phyloP scores from a whole-genome alignment of 1,139 yeast species.

The Kodamaea alishanica region DNA sequence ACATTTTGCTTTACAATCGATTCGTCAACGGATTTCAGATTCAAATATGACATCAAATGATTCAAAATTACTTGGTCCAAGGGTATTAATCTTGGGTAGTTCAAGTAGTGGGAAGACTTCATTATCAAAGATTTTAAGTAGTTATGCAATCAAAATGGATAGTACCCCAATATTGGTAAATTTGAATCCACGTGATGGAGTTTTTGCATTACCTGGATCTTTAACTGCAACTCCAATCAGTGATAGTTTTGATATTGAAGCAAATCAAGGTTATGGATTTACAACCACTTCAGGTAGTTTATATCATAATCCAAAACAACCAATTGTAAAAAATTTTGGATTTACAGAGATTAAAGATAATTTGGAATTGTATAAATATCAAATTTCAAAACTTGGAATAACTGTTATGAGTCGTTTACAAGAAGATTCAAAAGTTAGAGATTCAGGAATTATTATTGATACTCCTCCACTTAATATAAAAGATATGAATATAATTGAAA shows the following conservation, averaged over 20 bases:
- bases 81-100: conserved; percentile 72
- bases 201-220: conserved; percentile 80
- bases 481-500: conserved; percentile 53
- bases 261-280: conserved; percentile 72
- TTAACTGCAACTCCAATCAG: conserved; percentile 81
- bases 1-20: conserved; percentile 71
- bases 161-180: conserved; percentile 70
- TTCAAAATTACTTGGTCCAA: conserved; percentile 50
- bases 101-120: conserved; percentile 75
- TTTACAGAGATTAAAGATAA: conserved; percentile 59
- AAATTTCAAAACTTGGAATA: conserved; percentile 54
- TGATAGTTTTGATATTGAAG: conserved; percentile 75
- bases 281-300: conserved; percentile 87
- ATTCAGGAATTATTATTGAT: conserved; percentile 71
- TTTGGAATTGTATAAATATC: conserved; percentile 54
- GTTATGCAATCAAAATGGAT: conserved; percentile 75
- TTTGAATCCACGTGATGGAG: conserved; percentile 77
- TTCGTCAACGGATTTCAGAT: conserved; percentile 42
- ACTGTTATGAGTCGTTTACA: conserved; percentile 56
- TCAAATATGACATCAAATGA: conserved; percentile 18
- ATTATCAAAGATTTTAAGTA: conserved; percentile 60
- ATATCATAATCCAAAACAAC: conserved; percentile 79
- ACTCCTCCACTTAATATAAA: conserved; percentile 63
- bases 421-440: conserved; percentile 49
- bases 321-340: conserved; percentile 79